Evolutionary conservation across 306 rosid species (phyloP).

Genomic region (Fagus sylvatica): DNA sequence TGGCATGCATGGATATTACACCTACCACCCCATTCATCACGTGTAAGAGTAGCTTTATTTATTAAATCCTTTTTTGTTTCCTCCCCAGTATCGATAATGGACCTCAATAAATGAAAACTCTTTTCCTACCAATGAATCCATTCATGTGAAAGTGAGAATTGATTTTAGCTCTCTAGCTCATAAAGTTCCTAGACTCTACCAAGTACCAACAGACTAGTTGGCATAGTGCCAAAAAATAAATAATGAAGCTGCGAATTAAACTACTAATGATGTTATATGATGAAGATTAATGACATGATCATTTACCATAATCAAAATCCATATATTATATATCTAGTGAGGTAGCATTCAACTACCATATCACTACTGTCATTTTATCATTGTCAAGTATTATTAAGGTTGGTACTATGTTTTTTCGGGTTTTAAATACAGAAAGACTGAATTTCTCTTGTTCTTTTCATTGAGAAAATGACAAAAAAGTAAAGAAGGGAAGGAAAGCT

Average conservation of each 20-base stretch:
- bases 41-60: too few relatives aligned
- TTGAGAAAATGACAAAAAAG: slow-evolving; percentile 71
- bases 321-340: neutral
- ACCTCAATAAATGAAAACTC: too few relatives aligned
- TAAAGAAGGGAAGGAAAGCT: slow-evolving; percentile 67
- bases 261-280: neutral
- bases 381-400: slow-evolving; percentile 33
- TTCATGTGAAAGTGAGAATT: too few relatives aligned
- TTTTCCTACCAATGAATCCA: too few relatives aligned
- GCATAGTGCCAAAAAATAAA: too few relatives aligned
- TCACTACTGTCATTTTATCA: slow-evolving; percentile 28
- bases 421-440: slow-evolving; percentile 30
- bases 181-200: too few relatives aligned
- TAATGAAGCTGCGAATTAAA: neutral
- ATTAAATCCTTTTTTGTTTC: too few relatives aligned
- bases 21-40: too few relatives aligned
- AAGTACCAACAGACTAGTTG: too few relatives aligned
- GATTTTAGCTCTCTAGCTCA: too few relatives aligned
- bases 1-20: too few relatives aligned
- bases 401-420: slow-evolving; percentile 27
- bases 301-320: slow-evolving; percentile 5
- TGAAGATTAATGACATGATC: slow-evolving; percentile 28
- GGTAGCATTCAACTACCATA: slow-evolving; percentile 13
- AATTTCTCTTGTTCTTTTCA: slow-evolving; percentile 44
- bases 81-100: too few relatives aligned